phyloP scores from a whole-genome alignment of 441 rosid genomes.

The Hypseocharis bilobata region DNA sequence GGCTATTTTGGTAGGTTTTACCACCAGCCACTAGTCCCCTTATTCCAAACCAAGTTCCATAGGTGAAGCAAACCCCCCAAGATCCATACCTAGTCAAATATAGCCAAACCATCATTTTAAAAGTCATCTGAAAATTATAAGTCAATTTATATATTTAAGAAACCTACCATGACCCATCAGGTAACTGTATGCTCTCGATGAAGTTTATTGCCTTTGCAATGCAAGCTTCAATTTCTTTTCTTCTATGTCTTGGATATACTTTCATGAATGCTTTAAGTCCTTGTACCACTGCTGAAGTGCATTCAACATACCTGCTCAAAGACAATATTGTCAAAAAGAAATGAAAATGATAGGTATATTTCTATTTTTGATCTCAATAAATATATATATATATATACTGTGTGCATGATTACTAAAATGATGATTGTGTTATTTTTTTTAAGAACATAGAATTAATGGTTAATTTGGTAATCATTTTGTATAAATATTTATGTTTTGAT shows the following conservation, averaged over 20 bases:
- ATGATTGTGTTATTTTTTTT: too few species aligned
- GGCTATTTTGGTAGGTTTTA: constrained; percentile 43
- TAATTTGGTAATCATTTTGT: neutral
- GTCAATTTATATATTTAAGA: neutral
- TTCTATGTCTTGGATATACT: constrained; percentile 47
- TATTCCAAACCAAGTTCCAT: constrained; percentile 80
- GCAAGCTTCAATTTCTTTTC: constrained; percentile 45
- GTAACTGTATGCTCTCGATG: constrained; percentile 44
- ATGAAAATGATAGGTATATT: too few species aligned
- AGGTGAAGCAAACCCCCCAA: constrained; percentile 91
- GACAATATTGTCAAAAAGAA: constrained; percentile 20
- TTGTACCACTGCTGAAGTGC: constrained; percentile 68
- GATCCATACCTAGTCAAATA: constrained; percentile 68
- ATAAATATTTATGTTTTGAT: constrained; percentile 15
- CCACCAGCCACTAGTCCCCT: constrained; percentile 73
- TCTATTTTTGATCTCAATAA: too few species aligned
- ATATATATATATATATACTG: too few species aligned
- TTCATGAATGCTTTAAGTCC: constrained; percentile 49
- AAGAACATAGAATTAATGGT: too few species aligned
- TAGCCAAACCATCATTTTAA: too few species aligned
- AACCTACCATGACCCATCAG: constrained; percentile 65
- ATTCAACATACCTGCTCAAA: constrained; percentile 54
- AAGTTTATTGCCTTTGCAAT: constrained; percentile 43
- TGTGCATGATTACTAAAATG: too few species aligned
- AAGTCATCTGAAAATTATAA: too few species aligned